A percentile compares a stretch with the other conserved stretches of the same genome.
Conservation (phyloP, 805 yeast species). For the Kluyveromyces lactis region DNA sequence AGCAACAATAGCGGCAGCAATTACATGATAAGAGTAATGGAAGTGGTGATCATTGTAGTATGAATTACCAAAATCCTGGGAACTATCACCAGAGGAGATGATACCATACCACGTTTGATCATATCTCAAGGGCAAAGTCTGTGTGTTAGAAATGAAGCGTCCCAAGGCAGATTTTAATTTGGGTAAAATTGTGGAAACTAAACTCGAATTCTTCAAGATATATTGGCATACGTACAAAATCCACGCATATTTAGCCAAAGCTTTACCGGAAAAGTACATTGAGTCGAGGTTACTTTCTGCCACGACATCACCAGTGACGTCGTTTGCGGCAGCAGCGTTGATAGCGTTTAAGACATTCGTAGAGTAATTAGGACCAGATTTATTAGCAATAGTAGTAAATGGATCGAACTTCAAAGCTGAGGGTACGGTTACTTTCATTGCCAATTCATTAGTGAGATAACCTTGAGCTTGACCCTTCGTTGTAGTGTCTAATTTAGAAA, state of each 20-base stretch:
- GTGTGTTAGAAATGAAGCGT: slow-evolving; percentile 61
- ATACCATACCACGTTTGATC: slow-evolving; percentile 76
- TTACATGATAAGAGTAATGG: slow-evolving; percentile 68
- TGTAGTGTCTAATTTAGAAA: slow-evolving; percentile 36
- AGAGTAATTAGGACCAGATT: slow-evolving; percentile 22
- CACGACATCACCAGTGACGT: slow-evolving; percentile 33
- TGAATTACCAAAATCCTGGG: slow-evolving; percentile 66
- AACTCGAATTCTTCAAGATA: slow-evolving; percentile 46
- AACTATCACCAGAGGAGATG: slow-evolving; percentile 53
- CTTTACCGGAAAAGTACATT: slow-evolving; percentile 86
- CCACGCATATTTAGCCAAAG: slow-evolving; percentile 84
- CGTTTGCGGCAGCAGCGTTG: slow-evolving; percentile 28
- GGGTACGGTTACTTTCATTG: slow-evolving; percentile 37
- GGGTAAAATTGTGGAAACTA: slow-evolving; percentile 45
- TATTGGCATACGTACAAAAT: slow-evolving; percentile 65
- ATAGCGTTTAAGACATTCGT: slow-evolving; percentile 24
- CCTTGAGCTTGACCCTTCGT: slow-evolving; percentile 41
- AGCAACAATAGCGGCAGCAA: slow-evolving; percentile 59
- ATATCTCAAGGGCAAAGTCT: slow-evolving; percentile 64
- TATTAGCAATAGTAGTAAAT: slow-evolving; percentile 28
- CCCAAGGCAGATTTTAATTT: slow-evolving; percentile 60
- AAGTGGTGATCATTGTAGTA: slow-evolving; percentile 70
- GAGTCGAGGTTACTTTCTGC: slow-evolving; percentile 57
- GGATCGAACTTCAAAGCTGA: slow-evolving; percentile 40
- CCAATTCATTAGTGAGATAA: slow-evolving; percentile 33